Conservation (phyloP, 768 basidiomycete species). For the Mycena capillaripes region DNA sequence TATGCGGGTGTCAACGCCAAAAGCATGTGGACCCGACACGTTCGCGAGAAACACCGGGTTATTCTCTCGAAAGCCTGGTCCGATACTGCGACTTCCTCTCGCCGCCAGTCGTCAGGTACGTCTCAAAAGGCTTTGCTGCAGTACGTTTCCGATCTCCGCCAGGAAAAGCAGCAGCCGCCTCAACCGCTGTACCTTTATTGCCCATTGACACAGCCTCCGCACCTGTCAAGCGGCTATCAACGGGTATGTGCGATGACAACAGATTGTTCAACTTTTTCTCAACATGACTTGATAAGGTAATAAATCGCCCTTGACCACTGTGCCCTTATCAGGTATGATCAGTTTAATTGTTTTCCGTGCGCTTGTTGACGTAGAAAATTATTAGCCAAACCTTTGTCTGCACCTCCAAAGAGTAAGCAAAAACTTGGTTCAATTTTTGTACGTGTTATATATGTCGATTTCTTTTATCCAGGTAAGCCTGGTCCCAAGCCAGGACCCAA, state of each 20-base stretch:
- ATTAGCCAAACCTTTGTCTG: conserved; percentile 14
- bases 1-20: conserved; percentile 73
- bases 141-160: background rate
- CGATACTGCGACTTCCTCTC: conserved; percentile 32
- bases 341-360: background rate
- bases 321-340: conserved; percentile 4
- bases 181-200: background rate
- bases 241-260: conserved; percentile 19
- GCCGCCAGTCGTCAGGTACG: conserved; percentile 23
- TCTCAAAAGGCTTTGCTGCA: background rate
- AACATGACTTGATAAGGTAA: conserved; percentile 14
- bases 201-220: conserved; percentile 27
- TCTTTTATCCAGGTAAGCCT: conserved; percentile 23
- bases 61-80: conserved; percentile 64
- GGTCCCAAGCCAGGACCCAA: conserved; percentile 34
- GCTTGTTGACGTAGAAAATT: background rate
- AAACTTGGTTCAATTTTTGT: background rate
- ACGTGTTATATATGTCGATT: background rate
- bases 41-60: conserved; percentile 73
- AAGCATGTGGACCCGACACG: conserved; percentile 74
- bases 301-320: conserved; percentile 15
- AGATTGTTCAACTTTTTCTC: conserved; percentile 16
- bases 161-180: conserved; percentile 11
- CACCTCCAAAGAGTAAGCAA: conserved; percentile 17
- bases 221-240: conserved; percentile 3